Conservation (phyloP, 768 basidiomycete species). For the Chlorophyllum brunneum region DNA sequence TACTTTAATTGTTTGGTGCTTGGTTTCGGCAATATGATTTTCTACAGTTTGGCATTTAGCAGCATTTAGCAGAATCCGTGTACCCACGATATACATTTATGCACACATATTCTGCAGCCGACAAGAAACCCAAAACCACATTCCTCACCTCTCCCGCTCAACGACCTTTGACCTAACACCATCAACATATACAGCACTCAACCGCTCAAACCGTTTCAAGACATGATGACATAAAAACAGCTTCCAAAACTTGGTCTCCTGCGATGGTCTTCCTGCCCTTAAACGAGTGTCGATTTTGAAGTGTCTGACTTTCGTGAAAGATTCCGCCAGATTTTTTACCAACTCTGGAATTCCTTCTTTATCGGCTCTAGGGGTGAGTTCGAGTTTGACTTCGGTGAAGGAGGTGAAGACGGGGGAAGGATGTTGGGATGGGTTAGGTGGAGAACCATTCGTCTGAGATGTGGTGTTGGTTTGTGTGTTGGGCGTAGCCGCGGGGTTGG, state of each 20-base stretch:
- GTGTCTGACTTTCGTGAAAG: background rate
- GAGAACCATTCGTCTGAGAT: background rate
- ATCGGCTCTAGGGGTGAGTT: constrained; percentile 3
- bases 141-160: background rate
- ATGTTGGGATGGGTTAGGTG: background rate
- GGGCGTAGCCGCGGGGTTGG: background rate
- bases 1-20: too few relatives aligned
- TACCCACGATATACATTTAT: too few relatives aligned
- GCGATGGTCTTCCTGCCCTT: background rate
- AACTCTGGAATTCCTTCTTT: background rate
- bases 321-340: constrained; percentile 1
- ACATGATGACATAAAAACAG: background rate
- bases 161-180: background rate
- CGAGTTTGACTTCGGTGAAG: constrained; percentile 9
- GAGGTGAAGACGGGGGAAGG: background rate
- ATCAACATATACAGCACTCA: constrained; percentile 1
- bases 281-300: background rate
- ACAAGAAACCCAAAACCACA: too few relatives aligned
- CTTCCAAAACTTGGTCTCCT: constrained; percentile 1
- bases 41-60: too few relatives aligned
- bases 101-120: too few relatives aligned
- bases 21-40: too few relatives aligned
- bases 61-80: too few relatives aligned
- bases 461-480: background rate
- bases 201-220: background rate